Evolutionary conservation across 345 rosid genomes (phyloP), one percentile per base, ranked within the genome.

Genomic region (Eucalyptus rudis): DNA sequence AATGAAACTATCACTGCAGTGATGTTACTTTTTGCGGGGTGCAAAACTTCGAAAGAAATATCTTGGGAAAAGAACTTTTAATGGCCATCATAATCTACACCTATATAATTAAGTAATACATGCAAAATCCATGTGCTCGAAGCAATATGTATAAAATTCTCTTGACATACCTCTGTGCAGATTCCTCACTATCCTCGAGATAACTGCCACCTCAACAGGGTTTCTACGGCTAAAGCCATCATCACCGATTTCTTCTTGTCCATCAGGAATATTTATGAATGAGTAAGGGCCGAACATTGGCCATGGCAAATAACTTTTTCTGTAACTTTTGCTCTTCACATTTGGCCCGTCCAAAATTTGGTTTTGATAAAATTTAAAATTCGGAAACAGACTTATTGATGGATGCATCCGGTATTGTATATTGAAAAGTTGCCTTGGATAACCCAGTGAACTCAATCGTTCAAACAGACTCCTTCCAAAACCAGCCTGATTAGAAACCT

Each of bases 331-430:
- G 4, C 87, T 16, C 87, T 66, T 91, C 9, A 95, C 96, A 88
- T 89, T 88, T 31, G 90, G 64, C 54, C 94, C 95, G 87, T 96
- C 96, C 49, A 89, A 31, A 44, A 96, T 93, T 89, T 56, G 88
- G 49, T 89, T 92, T 59, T 6, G 16, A n/a, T 96, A 96, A 89
- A 96, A 95, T 12, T 88, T 89, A 58, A 62, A 87, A 87, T 91
- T 96, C 1, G 99, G 98, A 62, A 96, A 96, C 85, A 8, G 76
- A 88, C 97, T 94, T 31, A 96, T 96, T 3, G 92, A 90, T 13
- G 98, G 99, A 92, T 96, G 99, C 99, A 96, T 96, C 40, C 99
- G 90, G 89, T 96, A 95, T 88, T 96, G 99, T 54, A 92, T 92
- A 86, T 93, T 88, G 13, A 96, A 88, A 45, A 94, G 92, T 56